Conservation (phyloP, 345 rosid species). For the Syzygium aqueum region DNA sequence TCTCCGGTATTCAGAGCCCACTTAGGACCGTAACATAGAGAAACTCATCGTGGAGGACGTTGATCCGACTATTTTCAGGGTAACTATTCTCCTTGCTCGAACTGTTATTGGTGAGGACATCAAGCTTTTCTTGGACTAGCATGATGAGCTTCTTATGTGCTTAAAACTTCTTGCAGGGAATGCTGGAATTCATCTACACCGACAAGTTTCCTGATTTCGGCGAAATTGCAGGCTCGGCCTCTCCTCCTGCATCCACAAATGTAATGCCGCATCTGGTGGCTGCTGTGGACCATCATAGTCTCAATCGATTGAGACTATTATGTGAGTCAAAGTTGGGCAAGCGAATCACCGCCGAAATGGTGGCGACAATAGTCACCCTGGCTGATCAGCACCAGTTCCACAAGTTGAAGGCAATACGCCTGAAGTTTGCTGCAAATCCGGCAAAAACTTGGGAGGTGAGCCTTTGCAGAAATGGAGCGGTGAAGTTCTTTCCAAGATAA, state of each 20-base stretch:
- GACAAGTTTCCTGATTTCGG: neutral
- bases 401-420: constrained; percentile 55
- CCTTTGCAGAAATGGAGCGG: neutral
- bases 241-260: constrained; percentile 9
- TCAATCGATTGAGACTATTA: constrained; percentile 56
- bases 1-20: constrained; percentile 89
- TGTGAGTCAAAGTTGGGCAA: constrained; percentile 59
- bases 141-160: neutral
- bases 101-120: neutral
- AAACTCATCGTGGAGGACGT: neutral
- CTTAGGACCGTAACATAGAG: neutral
- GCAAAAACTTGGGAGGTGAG: constrained; percentile 58
- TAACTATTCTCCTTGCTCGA: constrained; percentile 11
- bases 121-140: neutral
- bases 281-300: constrained; percentile 65
- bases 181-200: constrained; percentile 50
- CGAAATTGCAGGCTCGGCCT: neutral
- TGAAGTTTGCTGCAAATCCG: constrained; percentile 52
- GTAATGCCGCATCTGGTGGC: constrained; percentile 55
- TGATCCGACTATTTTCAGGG: constrained; percentile 31
- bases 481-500: neutral
- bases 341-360: constrained; percentile 56
- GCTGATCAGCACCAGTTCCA: constrained; percentile 85
- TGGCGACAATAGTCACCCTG: constrained; percentile 64
- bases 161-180: neutral